phyloP scores from a whole-genome alignment of 73 alveolate species.

The Uronychia binucleata region DNA sequence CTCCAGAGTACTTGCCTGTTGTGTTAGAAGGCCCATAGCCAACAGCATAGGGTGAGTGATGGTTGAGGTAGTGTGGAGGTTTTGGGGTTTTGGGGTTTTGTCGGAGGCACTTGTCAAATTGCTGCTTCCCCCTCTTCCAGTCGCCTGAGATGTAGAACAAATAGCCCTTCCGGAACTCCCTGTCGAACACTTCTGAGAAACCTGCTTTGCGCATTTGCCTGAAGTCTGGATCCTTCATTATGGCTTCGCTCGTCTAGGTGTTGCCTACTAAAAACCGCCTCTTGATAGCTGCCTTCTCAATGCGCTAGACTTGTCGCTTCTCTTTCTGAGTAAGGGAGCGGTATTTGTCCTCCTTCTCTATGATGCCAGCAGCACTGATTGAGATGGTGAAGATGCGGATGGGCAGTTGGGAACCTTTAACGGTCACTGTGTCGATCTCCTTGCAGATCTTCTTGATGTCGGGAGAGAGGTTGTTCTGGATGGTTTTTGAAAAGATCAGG shows the following conservation, averaged over 20 bases:
- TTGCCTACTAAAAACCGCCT: neutral
- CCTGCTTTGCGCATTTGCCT: slow-evolving; percentile 17
- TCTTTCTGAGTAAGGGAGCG: neutral
- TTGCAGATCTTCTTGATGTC: slow-evolving; percentile 65
- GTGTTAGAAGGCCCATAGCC: no score
- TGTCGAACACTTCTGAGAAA: slow-evolving; percentile 11
- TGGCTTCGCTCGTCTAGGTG: slow-evolving; percentile 11
- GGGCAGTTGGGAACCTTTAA: slow-evolving; percentile 85
- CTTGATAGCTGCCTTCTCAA: slow-evolving; percentile 16
- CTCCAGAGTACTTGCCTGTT: no score
- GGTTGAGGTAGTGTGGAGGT: neutral
- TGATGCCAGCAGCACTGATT: slow-evolving; percentile 60
- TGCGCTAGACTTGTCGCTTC: slow-evolving; percentile 6
- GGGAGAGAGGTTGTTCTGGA: slow-evolving; percentile 50
- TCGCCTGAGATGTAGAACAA: slow-evolving; percentile 35
- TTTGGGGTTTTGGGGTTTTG: slow-evolving; percentile 29
- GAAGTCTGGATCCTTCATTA: slow-evolving; percentile 24
- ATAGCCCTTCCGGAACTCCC: slow-evolving; percentile 37
- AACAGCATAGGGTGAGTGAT: no score
- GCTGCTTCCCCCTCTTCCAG: slow-evolving; percentile 51
- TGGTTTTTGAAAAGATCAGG: neutral
- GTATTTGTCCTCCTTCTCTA: slow-evolving; percentile 23
- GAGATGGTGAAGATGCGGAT: slow-evolving; percentile 82
- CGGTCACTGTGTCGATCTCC: slow-evolving; percentile 86
- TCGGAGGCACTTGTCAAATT: slow-evolving; percentile 17